phyloP scores from a whole-genome alignment of 108 stramenopile species.

The Hondaea fermentalgiana region DNA sequence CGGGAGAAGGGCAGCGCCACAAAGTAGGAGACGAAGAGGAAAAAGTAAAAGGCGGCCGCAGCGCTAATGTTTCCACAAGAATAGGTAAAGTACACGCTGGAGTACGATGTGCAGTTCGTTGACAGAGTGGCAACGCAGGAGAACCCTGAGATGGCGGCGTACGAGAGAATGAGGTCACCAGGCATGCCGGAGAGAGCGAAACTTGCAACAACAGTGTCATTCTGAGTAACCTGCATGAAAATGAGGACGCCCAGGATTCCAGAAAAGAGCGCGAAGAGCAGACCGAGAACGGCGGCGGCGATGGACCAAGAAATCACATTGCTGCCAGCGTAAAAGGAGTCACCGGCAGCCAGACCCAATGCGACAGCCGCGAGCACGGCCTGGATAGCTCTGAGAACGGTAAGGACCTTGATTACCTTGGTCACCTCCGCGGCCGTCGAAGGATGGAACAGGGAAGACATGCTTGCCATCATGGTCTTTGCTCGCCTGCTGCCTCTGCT shows the following conservation, averaged over 20 bases:
- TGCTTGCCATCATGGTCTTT: background rate
- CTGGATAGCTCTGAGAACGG: background rate
- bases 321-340: background rate
- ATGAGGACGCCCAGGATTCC: background rate
- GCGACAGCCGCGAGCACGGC: background rate
- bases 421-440: background rate
- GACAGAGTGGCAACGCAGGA: background rate
- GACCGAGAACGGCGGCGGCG: background rate
- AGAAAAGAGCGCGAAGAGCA: background rate
- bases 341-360: background rate
- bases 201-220: background rate
- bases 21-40: background rate
- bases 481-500: background rate
- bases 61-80: background rate
- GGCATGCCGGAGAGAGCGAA: background rate
- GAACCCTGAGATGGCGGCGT: background rate
- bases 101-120: background rate
- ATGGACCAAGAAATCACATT: background rate
- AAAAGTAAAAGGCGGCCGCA: background rate
- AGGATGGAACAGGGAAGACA: too few relatives aligned
- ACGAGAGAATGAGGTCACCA: background rate
- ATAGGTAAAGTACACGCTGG: background rate
- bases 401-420: background rate
- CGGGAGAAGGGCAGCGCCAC: background rate
- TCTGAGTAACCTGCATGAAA: background rate